A percentile compares a stretch with the other conserved stretches of the same genome.
Conservation (phyloP, 2,329 filamentous ascomycete genomes). For the Paracorniculantispora psalliotae region DNA sequence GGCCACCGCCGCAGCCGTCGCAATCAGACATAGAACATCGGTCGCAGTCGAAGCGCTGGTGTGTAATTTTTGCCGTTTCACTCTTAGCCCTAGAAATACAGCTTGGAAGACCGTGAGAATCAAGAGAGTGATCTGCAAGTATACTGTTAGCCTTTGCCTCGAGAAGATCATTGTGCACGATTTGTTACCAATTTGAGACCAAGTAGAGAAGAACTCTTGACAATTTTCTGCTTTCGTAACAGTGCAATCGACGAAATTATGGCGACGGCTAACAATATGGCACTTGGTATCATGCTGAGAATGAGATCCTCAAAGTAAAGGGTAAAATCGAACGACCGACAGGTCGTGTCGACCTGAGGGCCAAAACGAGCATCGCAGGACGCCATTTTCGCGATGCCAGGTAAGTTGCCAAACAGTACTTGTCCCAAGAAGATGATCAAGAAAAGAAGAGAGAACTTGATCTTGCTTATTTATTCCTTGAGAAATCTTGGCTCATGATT, state of each 20-base stretch:
- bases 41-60: background rate
- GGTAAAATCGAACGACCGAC: slow-evolving; percentile 9
- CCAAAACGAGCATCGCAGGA: slow-evolving; percentile 6
- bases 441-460: background rate
- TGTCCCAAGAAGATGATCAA: background rate
- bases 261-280: background rate
- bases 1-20: background rate
- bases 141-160: background rate
- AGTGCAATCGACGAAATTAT: background rate
- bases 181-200: background rate
- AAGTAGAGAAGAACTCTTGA: background rate
- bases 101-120: background rate
- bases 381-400: background rate
- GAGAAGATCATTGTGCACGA: background rate
- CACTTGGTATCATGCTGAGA: background rate
- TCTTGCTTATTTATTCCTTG: background rate
- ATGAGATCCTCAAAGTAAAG: slow-evolving; percentile 8
- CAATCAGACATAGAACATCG: background rate
- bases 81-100: background rate
- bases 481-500: background rate
- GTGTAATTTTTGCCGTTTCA: background rate
- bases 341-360: slow-evolving; percentile 4
- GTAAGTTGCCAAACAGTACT: background rate
- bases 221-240: background rate
- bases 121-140: background rate